These are phyloP conservation scores for Dendryphion nanum DNA, from an alignment of 2,329 filamentous ascomycete species.

Conservation along the genomic window DNA sequence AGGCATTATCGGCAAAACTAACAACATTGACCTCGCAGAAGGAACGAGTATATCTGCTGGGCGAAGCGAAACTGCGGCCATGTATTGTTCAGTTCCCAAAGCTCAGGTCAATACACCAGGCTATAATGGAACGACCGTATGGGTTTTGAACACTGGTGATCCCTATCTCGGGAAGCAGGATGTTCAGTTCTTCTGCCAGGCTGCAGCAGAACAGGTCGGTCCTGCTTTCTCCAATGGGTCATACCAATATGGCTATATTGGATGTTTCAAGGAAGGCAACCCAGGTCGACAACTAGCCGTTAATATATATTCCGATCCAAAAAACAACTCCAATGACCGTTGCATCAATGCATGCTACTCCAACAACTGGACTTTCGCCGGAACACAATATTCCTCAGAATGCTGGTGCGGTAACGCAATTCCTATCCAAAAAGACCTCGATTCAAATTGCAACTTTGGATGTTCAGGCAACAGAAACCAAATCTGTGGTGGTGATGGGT, in stretches of 20 bases:
- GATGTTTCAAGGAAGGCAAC: slow-evolving; percentile 58
- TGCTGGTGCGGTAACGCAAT: slow-evolving; percentile 56
- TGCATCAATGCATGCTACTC: slow-evolving; percentile 48
- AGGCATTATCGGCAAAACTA: slow-evolving; percentile 55
- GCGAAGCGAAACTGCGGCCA: slow-evolving; percentile 50
- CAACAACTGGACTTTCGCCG: slow-evolving; percentile 45
- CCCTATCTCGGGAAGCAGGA: slow-evolving; percentile 52
- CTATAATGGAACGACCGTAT: slow-evolving; percentile 49
- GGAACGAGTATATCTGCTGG: slow-evolving; percentile 53
- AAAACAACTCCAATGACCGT: slow-evolving; percentile 43
- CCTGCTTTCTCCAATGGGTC: slow-evolving; percentile 53
- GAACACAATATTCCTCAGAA: slow-evolving; percentile 50
- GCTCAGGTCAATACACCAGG: slow-evolving; percentile 57
- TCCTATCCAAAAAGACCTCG: slow-evolving; percentile 45
- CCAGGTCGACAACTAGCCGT: slow-evolving; percentile 52
- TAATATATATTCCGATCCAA: slow-evolving; percentile 41
- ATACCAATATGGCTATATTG: slow-evolving; percentile 53
- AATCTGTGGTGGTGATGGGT: slow-evolving; percentile 55
- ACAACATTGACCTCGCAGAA: slow-evolving; percentile 58
- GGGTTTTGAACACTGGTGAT: slow-evolving; percentile 60
- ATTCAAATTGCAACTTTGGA: slow-evolving; percentile 51
- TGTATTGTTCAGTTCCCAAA: slow-evolving; percentile 58
- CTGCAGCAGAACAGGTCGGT: slow-evolving; percentile 53
- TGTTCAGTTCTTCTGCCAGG: slow-evolving; percentile 53
- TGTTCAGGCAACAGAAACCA: slow-evolving; percentile 52